These are phyloP conservation scores for Paramecium sonneborni DNA, from an alignment of 73 alveolate genomes.

Conservation along the genomic window DNA sequence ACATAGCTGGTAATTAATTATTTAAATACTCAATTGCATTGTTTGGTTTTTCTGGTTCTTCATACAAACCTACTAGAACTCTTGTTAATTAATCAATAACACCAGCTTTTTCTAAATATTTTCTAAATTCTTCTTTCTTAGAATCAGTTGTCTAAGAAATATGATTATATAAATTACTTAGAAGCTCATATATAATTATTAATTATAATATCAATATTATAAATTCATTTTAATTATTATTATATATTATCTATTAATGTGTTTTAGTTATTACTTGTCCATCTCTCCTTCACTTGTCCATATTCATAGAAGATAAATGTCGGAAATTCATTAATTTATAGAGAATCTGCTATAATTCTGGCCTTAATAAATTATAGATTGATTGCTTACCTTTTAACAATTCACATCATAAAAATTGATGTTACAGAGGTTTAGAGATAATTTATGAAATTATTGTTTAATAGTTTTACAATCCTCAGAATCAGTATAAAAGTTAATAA, in stretches of 20 bases:
- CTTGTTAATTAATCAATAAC: slow-evolving; percentile 90
- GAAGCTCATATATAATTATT: background rate
- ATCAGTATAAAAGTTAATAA: slow-evolving; percentile 61
- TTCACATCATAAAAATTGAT: slow-evolving; percentile 47
- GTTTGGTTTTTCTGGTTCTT: slow-evolving; percentile 94
- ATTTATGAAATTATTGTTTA: slow-evolving; percentile 41
- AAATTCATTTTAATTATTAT: background rate
- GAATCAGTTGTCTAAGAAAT: slow-evolving; percentile 78
- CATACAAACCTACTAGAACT: slow-evolving; percentile 93
- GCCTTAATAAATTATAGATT: background rate
- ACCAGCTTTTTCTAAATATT: slow-evolving; percentile 92
- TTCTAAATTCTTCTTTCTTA: slow-evolving; percentile 95
- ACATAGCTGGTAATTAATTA: slow-evolving; percentile 66
- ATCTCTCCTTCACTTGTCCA: slow-evolving; percentile 23
- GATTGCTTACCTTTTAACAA: background rate
- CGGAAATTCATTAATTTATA: slow-evolving; percentile 41
- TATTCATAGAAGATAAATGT: slow-evolving; percentile 46
- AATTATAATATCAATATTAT: no score
- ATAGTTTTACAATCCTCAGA: slow-evolving; percentile 59
- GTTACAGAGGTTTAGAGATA: background rate
- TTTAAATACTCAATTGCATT: slow-evolving; percentile 83
- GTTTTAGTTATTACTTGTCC: background rate
- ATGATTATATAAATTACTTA: background rate
- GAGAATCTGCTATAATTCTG: slow-evolving; percentile 4
- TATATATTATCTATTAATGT: background rate